Percentiles rank a stretch among this genome's conserved stretches.
Conservation (phyloP, 352 stramenopile species). For the Pythium sp. region DNA sequence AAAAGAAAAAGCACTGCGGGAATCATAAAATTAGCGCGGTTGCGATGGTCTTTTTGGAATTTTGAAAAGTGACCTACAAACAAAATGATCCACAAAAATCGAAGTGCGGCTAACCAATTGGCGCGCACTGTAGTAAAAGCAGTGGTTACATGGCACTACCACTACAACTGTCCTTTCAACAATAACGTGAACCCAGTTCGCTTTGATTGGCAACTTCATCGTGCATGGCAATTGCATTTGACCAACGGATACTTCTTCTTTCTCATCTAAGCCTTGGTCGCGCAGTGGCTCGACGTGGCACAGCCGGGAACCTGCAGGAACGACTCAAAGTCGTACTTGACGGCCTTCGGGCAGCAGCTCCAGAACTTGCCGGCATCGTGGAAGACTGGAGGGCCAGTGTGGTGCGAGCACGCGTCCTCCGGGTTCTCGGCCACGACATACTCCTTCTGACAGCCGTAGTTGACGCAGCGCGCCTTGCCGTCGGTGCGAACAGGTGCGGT, state of each 20-base stretch:
- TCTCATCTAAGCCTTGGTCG: conserved; percentile 41
- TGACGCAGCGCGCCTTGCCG: conserved; percentile 88
- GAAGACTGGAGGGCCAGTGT: conserved; percentile 89
- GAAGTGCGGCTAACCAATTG: too few relatives aligned
- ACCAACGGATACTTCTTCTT: neutral
- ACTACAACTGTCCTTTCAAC: too few relatives aligned
- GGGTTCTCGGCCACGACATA: conserved; percentile 89
- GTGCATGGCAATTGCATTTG: neutral
- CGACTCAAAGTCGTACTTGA: conserved; percentile 95
- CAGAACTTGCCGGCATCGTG: conserved; percentile 93
- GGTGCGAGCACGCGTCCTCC: conserved; percentile 72
- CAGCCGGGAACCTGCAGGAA: conserved; percentile 91
- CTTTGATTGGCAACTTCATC: neutral
- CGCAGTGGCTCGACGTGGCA: conserved; percentile 75
- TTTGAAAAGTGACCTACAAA: too few relatives aligned
- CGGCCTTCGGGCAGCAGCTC: conserved; percentile 90
- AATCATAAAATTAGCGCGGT: too few relatives aligned
- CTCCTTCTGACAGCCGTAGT: conserved; percentile 91
- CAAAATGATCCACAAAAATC: too few relatives aligned
- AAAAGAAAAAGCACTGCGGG: too few relatives aligned
- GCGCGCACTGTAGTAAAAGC: too few relatives aligned
- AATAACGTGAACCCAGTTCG: too few relatives aligned
- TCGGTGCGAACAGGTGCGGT: conserved; percentile 60
- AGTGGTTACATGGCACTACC: too few relatives aligned
- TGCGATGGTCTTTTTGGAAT: too few relatives aligned